Base-by-base conservation (phyloP, 345 rosid species). In the Sonneratia alba region DNA sequence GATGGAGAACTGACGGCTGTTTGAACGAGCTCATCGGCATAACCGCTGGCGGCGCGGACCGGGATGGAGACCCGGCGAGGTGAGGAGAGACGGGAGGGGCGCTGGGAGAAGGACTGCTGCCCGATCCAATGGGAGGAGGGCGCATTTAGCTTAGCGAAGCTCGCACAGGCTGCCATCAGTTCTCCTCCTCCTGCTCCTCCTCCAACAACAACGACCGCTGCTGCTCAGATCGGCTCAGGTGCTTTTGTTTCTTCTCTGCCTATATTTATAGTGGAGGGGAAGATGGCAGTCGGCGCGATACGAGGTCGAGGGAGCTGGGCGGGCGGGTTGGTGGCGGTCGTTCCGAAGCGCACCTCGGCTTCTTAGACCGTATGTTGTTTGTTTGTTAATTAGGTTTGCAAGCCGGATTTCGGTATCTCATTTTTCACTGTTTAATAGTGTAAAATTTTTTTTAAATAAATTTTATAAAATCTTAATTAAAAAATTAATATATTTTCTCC, bases 21-120 rank as follows among this genome's bases (percentile, higher is more conserved):
- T 75, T 89, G 69, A 72, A 95, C 82, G 83, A 95, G 99, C 81
- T 95, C 99, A 66, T 92, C 97, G 72, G 91, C 73, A 84, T 86
- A 92, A 73, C 92, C 68, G 36, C 76, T 68, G 72, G 97, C 93
- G 74, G 97, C 93, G 74, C 97, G 92, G 87, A 92, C 87, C 80
- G 91, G 82, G 70, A 89, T 70, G 77, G 88, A 81, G 85, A 87
- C 81, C 2, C 92, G 88, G 83, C 88, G 81, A 80, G 85, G 68
- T 42, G 78, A 64, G 59, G 57, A 36, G 65, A 71, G 65, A 42
- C 84, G 1, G 24, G 83, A 78, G 64, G 81, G 75, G 53, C 83
- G 81, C 69, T 74, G 87, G 19, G 85, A 53, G 67, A 86, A 75
- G 71, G 93, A 80, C 67, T 79, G 88, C 6, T 84, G 95, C 21